These are phyloP conservation scores for Nidularia sp. DNA, from an alignment of 768 basidiomycete species.

Conservation along the genomic window DNA sequence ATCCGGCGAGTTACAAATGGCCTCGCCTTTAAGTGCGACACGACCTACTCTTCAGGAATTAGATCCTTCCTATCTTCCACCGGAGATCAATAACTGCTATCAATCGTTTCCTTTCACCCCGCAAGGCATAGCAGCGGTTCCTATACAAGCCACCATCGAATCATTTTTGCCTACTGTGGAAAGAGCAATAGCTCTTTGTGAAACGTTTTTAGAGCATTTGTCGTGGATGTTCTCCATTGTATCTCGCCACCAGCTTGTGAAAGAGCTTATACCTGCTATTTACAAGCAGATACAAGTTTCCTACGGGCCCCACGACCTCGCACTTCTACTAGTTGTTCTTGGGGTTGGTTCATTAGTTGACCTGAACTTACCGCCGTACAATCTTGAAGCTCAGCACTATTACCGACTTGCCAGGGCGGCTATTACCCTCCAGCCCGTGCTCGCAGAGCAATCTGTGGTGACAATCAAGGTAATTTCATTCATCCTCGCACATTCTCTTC, in stretches of 20 bases:
- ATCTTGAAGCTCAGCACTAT: constrained; percentile 50
- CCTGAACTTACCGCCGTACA: constrained; percentile 39
- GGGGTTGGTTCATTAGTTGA: constrained; percentile 47
- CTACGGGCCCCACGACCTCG: constrained; percentile 48
- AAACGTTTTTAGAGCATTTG: constrained; percentile 43
- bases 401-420: constrained; percentile 44
- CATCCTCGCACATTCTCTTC: not conserved
- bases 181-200: constrained; percentile 36
- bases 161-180: constrained; percentile 39
- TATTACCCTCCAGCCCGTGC: constrained; percentile 38
- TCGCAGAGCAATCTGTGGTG: constrained; percentile 38
- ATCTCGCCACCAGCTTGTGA: constrained; percentile 37
- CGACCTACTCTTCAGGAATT: constrained; percentile 27
- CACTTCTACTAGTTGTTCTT: constrained; percentile 40
- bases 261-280: constrained; percentile 41
- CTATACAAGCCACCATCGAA: constrained; percentile 37
- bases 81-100: constrained; percentile 37
- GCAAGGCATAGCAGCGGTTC: constrained; percentile 21
- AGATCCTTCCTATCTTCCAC: constrained; percentile 39
- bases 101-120: constrained; percentile 43
- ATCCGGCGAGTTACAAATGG: constrained; percentile 17
- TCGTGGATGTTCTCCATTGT: constrained; percentile 51
- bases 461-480: constrained; percentile 31
- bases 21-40: constrained; percentile 4
- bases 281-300: constrained; percentile 30